A percentile compares a stretch with the other conserved stretches of the same genome.
Conservation (phyloP, 1,284 basidiomycete species). For the Moesziomyces globuligerus region DNA sequence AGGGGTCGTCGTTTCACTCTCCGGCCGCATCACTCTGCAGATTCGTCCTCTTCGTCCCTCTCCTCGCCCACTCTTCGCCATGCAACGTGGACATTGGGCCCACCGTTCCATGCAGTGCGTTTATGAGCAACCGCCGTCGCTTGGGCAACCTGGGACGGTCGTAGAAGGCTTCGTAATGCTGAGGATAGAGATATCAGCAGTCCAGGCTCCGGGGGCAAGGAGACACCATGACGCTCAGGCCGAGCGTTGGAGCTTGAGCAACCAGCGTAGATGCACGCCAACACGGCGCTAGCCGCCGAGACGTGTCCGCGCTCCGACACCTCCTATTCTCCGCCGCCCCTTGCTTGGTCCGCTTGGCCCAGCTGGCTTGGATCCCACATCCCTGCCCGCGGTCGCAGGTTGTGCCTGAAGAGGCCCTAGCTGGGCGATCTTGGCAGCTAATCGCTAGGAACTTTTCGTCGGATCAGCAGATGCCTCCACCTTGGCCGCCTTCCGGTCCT, state of each 20-base stretch:
- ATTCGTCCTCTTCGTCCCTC: neutral
- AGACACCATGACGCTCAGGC: no score
- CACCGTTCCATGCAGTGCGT: no score
- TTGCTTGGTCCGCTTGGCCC: neutral
- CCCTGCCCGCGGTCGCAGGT: no score
- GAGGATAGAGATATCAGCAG: no score
- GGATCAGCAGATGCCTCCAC: neutral
- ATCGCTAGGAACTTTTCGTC: no score
- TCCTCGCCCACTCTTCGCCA: neutral
- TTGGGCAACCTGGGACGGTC: no score
- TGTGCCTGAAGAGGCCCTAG: no score
- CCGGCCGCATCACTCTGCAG: slow-evolving; percentile 8
- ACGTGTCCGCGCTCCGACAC: neutral
- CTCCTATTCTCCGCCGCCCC: slow-evolving; percentile 31
- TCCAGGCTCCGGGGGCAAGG: no score
- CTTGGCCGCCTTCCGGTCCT: neutral
- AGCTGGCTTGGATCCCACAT: neutral
- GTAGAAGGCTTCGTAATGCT: no score
- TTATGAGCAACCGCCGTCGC: no score
- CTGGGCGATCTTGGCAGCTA: neutral
- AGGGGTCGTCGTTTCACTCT: slow-evolving; percentile 7
- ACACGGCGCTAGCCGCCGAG: neutral
- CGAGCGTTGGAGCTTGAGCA: no score
- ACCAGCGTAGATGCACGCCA: neutral
- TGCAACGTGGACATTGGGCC: no score